Evolutionary conservation across 176 grass and related monocot genomes (phyloP).

Genomic region (Metroxylon sagu): DNA sequence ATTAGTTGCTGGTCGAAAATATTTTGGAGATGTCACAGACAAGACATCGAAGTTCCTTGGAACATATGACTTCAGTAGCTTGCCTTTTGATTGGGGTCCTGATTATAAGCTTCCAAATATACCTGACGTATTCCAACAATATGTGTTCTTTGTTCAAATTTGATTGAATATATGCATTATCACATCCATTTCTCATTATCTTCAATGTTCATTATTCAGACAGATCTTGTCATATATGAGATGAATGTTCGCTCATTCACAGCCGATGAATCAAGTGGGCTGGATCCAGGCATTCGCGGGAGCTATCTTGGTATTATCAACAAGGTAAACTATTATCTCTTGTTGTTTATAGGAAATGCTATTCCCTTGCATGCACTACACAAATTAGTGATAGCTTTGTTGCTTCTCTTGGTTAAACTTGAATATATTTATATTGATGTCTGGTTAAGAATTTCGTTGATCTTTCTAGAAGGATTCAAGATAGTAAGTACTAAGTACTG

Average conservation of each 20-base stretch:
- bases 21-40: conserved; percentile 48
- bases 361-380: too few relatives aligned
- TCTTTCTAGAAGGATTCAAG: too few relatives aligned
- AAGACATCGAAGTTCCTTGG: conserved; percentile 48
- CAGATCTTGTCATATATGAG: conserved; percentile 99
- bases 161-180: too few relatives aligned
- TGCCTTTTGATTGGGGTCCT: conserved; percentile 86
- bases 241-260: conserved; percentile 94
- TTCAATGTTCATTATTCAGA: conserved; percentile 42
- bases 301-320: conserved; percentile 96
- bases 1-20: conserved; percentile 72
- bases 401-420: too few relatives aligned
- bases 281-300: conserved; percentile 51
- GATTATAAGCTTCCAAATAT: conserved; percentile 73
- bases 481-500: too few relatives aligned
- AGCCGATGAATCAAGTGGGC: conserved; percentile 57
- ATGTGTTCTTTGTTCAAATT: too few relatives aligned
- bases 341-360: too few relatives aligned
- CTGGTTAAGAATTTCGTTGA: too few relatives aligned
- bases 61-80: conserved; percentile 75
- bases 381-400: too few relatives aligned
- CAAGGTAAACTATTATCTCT: conserved; percentile 45
- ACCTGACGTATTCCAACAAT: conserved; percentile 50
- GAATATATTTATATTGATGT: too few relatives aligned
- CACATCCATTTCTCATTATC: too few relatives aligned